Conservation (phyloP, 2,329 filamentous ascomycete genomes). For the Massarina eburnea region DNA sequence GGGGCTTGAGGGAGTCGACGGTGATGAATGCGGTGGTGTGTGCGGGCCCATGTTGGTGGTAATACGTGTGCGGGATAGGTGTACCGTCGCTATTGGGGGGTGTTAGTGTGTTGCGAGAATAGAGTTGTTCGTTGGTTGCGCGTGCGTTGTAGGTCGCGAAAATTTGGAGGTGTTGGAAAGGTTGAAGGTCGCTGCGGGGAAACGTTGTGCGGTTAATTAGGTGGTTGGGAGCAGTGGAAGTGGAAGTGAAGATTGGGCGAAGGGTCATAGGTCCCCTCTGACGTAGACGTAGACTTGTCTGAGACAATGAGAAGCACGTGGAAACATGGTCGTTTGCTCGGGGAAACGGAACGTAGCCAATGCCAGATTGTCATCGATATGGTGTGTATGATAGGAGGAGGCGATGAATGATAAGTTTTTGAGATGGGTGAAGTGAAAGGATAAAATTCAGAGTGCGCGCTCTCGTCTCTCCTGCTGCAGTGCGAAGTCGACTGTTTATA, state of each 20-base stretch:
- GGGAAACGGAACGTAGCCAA: background rate
- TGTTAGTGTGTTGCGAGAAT: too few species aligned
- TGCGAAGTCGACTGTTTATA: too few species aligned
- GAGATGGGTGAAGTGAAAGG: too few species aligned
- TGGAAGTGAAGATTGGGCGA: background rate
- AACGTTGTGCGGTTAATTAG: background rate
- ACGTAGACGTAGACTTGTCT: background rate
- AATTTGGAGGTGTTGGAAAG: background rate
- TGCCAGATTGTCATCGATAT: background rate
- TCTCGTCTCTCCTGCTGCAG: too few species aligned
- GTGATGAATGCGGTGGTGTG: too few species aligned
- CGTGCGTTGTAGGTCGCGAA: background rate
- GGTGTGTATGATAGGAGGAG: background rate
- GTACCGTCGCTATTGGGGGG: too few species aligned
- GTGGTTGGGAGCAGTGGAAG: constrained; percentile 1
- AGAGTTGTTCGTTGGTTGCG: too few species aligned
- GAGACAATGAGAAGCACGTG: background rate
- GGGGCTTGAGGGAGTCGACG: too few species aligned
- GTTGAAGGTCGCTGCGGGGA: background rate
- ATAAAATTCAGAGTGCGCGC: too few species aligned
- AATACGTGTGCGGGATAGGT: too few species aligned
- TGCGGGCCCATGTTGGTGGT: too few species aligned
- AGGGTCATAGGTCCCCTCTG: background rate
- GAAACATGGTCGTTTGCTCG: constrained; percentile 2
- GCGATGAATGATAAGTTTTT: background rate